Percentiles rank a stretch among this genome's conserved stretches.
These are phyloP conservation scores for Tilletiopsis washingtonensis DNA, from an alignment of 1,284 basidiomycete species.

Conservation along the genomic window DNA sequence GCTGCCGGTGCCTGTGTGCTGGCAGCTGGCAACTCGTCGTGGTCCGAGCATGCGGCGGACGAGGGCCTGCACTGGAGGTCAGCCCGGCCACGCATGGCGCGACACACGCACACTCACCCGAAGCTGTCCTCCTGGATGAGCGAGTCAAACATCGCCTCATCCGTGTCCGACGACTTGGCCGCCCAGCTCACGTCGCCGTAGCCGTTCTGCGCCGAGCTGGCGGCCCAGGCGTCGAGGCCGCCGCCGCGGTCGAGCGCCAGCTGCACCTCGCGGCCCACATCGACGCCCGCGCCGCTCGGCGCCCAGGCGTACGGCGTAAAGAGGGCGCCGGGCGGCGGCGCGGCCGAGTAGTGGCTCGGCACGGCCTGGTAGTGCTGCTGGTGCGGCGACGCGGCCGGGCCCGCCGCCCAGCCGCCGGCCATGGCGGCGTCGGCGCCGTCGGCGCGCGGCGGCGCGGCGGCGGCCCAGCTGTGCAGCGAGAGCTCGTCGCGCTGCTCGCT, in stretches of 20 bases:
- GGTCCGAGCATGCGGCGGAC: neutral
- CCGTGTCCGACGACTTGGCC: conserved; percentile 18
- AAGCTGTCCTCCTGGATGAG: conserved; percentile 35
- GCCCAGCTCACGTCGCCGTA: conserved; percentile 10
- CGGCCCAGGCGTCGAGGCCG: neutral
- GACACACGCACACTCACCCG: conserved; percentile 12
- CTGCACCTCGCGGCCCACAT: neutral
- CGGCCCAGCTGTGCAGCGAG: neutral
- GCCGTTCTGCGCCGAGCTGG: neutral
- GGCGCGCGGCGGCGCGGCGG: no score
- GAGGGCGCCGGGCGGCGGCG: no score
- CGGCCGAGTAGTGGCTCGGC: neutral
- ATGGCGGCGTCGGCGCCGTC: neutral
- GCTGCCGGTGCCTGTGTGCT: neutral
- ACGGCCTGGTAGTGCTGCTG: neutral
- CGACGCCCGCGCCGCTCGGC: neutral
- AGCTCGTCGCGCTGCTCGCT: neutral
- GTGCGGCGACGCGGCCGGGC: no score
- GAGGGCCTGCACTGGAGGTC: neutral
- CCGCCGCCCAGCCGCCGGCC: no score
- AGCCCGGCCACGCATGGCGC: neutral
- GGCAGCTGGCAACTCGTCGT: neutral
- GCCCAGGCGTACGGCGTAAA: neutral
- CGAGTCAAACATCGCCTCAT: conserved; percentile 40
- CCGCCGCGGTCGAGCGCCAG: neutral